Base-by-base conservation (phyloP, 2,329 filamentous ascomycete genomes). In the Fusarium gaditjirri region DNA sequence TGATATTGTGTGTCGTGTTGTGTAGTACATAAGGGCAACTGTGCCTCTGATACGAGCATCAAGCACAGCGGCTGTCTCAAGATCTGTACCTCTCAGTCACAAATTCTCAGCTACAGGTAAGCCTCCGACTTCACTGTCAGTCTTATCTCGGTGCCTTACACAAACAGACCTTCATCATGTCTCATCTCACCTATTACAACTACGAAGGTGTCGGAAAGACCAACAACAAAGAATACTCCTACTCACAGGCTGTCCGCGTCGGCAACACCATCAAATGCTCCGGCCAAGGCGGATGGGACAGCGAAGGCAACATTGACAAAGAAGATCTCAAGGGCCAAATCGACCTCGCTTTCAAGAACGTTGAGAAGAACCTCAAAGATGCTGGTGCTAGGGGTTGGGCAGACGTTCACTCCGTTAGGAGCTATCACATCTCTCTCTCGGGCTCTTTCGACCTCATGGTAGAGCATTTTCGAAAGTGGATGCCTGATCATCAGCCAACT, bases 331-430 rank as follows among this genome's bases (percentile, higher is more conserved):
- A 83, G 50, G 81, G 78, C 0, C 81, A 88, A 57, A 85, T 88
- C 50, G 85, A 86, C 54, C 82, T 84, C 58, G 86, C 88, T 1
- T 91, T 91, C 72, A 78, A 75, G 7, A 91, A 91, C 61, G 85
- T 90, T 14, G 87, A 91, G 3, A 75, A 82, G 9, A 80, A 77
- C 33, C 78, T 91, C 8, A 84, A 82, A 44, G 73, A 84, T 21
- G 88, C 87, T 0, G 89, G 89, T 3, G 87, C 86, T 1, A 84
- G 86, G 63, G 88, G 87, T 6, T 89, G 86, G 86, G 76, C 77
- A n/a, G 86, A 90, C 64, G 88, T 90, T 0, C 87, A 78, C 76
- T 79, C 81, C 1, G 80, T 88, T 27, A 83, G 81, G 23, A 83
- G 83, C 3, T 88, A 86, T 64, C 83, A 86, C 60, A 77, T 83